Percentiles rank a stretch among this genome's conserved stretches.
Evolutionary conservation across 2,329 filamentous ascomycete genomes (phyloP).

Genomic region (Hypoxylon sp.): DNA sequence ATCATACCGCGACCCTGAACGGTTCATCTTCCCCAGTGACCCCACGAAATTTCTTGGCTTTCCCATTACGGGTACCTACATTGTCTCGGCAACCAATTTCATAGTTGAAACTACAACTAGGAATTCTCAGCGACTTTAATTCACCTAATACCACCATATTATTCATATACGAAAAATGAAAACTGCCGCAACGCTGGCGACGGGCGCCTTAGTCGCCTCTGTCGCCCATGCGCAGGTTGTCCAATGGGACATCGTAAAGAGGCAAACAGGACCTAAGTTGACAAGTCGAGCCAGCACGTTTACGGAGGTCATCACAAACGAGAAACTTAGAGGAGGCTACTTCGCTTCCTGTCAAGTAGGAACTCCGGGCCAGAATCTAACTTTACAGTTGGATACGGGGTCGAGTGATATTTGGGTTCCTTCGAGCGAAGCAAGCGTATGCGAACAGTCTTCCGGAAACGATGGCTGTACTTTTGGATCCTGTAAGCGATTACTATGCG

Average conservation of each 20-base stretch:
- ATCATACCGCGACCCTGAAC: conserved; percentile 16
- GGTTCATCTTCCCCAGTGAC: conserved; percentile 13
- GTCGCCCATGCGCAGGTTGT: conserved; percentile 58
- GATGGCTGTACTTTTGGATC: conserved; percentile 61
- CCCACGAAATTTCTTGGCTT: conserved; percentile 28
- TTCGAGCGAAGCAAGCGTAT: conserved; percentile 58
- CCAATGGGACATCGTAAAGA: conserved; percentile 64
- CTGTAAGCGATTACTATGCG: conserved; percentile 58
- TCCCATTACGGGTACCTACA: conserved; percentile 13
- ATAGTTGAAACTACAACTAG: background rate
- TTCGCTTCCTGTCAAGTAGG: conserved; percentile 71
- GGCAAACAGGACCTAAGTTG: conserved; percentile 53
- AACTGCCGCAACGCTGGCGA: conserved; percentile 45
- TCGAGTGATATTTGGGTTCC: conserved; percentile 77
- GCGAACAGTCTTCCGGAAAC: conserved; percentile 49
- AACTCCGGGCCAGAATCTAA: conserved; percentile 69
- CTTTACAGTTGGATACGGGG: conserved; percentile 74
- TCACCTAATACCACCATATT: background rate
- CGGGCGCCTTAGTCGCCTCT: conserved; percentile 51
- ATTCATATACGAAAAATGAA: conserved; percentile 47
- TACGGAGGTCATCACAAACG: conserved; percentile 62
- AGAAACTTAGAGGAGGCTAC: conserved; percentile 65
- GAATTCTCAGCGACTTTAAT: conserved; percentile 1
- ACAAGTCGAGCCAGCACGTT: conserved; percentile 59
- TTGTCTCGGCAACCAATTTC: conserved; percentile 4